These are phyloP conservation scores for Populus alba DNA, from an alignment of 345 rosid genomes.

Conservation along the genomic window DNA sequence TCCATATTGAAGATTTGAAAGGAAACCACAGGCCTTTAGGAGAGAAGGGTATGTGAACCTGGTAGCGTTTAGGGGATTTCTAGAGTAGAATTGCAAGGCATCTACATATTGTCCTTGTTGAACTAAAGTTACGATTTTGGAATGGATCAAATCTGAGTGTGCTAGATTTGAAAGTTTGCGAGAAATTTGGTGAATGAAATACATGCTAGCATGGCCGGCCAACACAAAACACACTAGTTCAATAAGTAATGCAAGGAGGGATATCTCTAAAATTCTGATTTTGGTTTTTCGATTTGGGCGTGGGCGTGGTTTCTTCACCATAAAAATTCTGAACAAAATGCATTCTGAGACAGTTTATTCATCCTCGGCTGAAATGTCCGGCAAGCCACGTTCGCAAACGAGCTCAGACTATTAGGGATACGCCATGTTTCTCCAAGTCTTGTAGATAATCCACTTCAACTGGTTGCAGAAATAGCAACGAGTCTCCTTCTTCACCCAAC, in stretches of 20 bases:
- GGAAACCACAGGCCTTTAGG: constrained; percentile 18
- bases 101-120: constrained; percentile 38
- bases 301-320: constrained; percentile 53
- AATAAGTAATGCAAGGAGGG: neutral
- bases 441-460: constrained; percentile 73
- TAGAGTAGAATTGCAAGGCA: constrained; percentile 51
- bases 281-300: neutral
- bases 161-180: constrained; percentile 32
- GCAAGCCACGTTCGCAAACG: no score
- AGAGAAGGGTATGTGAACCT: constrained; percentile 57
- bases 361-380: constrained; percentile 48
- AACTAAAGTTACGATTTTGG: constrained; percentile 44
- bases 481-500: constrained; percentile 87
- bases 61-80: constrained; percentile 33
- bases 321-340: constrained; percentile 82
- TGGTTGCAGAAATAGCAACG: constrained; percentile 82
- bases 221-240: neutral
- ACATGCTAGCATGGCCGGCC: constrained; percentile 20
- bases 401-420: constrained; percentile 46
- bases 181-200: constrained; percentile 10
- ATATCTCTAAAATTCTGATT: neutral
- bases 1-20: constrained; percentile 17
- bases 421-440: constrained; percentile 87
- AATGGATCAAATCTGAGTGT: constrained; percentile 14
- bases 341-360: constrained; percentile 66